phyloP scores from a whole-genome alignment of 2,329 filamentous ascomycete species.

The Moelleriella libera region DNA sequence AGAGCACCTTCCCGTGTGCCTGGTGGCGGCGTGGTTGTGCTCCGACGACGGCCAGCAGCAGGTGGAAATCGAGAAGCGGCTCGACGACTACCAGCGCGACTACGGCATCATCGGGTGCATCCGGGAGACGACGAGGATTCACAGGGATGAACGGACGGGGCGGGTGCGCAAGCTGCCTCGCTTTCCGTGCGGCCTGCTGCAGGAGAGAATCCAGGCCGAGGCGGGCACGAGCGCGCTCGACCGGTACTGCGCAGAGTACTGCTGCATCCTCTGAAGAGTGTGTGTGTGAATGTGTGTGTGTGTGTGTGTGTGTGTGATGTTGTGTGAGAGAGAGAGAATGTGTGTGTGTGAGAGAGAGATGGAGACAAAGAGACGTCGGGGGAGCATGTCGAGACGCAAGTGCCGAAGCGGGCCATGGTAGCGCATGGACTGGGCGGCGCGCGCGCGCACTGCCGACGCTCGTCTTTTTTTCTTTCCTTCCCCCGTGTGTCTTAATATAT shows the following conservation, averaged over 20 bases:
- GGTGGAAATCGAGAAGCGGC: constrained; percentile 2
- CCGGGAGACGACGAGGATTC: background rate
- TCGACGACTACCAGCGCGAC: constrained; percentile 10
- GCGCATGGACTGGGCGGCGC: background rate
- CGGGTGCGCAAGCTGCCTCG: background rate
- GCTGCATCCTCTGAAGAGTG: background rate
- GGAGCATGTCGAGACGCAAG: background rate
- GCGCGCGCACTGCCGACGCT: background rate
- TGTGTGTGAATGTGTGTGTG: background rate
- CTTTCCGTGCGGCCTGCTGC: background rate
- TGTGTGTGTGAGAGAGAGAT: background rate
- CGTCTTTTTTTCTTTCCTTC: background rate
- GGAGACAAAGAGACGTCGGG: background rate
- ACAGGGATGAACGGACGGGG: background rate
- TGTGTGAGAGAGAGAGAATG: background rate
- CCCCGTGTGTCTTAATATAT: background rate
- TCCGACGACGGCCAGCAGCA: constrained; percentile 12
- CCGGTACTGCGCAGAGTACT: constrained; percentile 1
- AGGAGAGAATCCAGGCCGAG: background rate
- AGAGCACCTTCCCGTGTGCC: constrained; percentile 11
- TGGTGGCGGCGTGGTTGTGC: constrained; percentile 12
- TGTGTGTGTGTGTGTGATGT: no score
- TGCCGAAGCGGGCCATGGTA: background rate
- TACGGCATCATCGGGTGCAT: constrained; percentile 1
- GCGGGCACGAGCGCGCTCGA: background rate